phyloP scores from a whole-genome alignment of 169 alveolate genomes.

The Plasmodium malariae region DNA sequence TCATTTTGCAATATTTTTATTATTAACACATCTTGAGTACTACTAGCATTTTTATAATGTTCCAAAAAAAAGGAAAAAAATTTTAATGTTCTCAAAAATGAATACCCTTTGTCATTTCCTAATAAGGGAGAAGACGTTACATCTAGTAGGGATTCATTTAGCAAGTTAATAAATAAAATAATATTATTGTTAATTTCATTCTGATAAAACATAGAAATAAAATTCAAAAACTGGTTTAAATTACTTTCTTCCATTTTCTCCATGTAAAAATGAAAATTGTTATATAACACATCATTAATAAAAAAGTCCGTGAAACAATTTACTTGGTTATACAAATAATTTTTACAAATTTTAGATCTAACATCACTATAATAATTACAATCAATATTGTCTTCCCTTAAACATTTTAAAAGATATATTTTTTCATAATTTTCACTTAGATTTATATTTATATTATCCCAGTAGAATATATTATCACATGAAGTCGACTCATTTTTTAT shows the following conservation, averaged over 20 bases:
- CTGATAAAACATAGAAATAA: conserved; percentile 55
- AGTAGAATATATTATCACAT: conserved; percentile 17
- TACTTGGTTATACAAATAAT: conserved; percentile 25
- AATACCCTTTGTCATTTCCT: conserved; percentile 2
- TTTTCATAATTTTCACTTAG: conserved; percentile 31
- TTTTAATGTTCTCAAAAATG: conserved; percentile 41
- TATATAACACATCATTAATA: conserved; percentile 58
- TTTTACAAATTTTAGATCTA: neutral
- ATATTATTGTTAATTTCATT: conserved; percentile 67
- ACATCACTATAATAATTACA: neutral
- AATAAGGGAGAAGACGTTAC: neutral
- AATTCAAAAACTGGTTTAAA: conserved; percentile 47
- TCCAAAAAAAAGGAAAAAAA: conserved; percentile 70
- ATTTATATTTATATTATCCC: conserved; percentile 14
- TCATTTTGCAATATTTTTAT: conserved; percentile 39
- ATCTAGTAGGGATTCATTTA: conserved; percentile 55
- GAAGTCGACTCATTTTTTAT: conserved; percentile 54
- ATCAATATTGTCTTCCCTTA: neutral
- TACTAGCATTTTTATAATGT: conserved; percentile 53
- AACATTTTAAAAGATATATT: conserved; percentile 7
- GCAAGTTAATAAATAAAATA: conserved; percentile 46
- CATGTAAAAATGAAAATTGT: conserved; percentile 41
- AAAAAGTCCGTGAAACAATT: conserved; percentile 47
- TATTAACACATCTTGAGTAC: conserved; percentile 64
- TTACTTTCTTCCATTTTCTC: conserved; percentile 51